Evolutionary conservation across 1,139 yeast species (phyloP).

Genomic region (Yamadazyma kanchanaburiensis): DNA sequence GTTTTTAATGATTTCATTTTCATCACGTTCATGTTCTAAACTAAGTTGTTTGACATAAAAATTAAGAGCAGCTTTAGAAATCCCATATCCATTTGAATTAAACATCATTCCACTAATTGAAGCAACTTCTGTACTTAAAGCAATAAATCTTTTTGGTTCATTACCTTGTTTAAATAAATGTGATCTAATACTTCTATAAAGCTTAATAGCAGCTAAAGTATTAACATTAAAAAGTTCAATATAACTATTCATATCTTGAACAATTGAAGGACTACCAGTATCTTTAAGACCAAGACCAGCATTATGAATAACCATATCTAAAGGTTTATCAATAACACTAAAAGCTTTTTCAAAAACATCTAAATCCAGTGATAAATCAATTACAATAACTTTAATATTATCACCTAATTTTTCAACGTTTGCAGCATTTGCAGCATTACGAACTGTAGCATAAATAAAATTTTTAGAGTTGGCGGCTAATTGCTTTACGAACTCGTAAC

Average conservation of each 20-base stretch:
- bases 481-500: slow-evolving; percentile 12
- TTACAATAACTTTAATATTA: slow-evolving; percentile 2
- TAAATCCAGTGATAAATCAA: slow-evolving; percentile 2
- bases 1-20: slow-evolving; percentile 22
- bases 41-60: slow-evolving; percentile 5
- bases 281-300: slow-evolving; percentile 1
- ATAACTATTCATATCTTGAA: slow-evolving; percentile 13
- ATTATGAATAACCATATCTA: slow-evolving; percentile 3
- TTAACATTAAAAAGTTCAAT: slow-evolving; percentile 11
- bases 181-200: slow-evolving; percentile 6
- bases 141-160: slow-evolving; percentile 2
- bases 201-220: slow-evolving; percentile 8
- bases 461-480: slow-evolving; percentile 7
- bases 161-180: slow-evolving; percentile 9
- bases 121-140: background rate
- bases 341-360: slow-evolving; percentile 1
- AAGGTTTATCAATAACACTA: slow-evolving; percentile 1
- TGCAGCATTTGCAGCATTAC: slow-evolving; percentile 12
- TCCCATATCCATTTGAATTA: slow-evolving; percentile 5
- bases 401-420: slow-evolving; percentile 2
- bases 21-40: slow-evolving; percentile 22
- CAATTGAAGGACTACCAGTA: slow-evolving; percentile 3
- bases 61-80: slow-evolving; percentile 8
- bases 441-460: slow-evolving; percentile 16
- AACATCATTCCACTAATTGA: background rate